Base-by-base conservation (phyloP, 805 yeast genomes). In the Nakazawaea pomicola region DNA sequence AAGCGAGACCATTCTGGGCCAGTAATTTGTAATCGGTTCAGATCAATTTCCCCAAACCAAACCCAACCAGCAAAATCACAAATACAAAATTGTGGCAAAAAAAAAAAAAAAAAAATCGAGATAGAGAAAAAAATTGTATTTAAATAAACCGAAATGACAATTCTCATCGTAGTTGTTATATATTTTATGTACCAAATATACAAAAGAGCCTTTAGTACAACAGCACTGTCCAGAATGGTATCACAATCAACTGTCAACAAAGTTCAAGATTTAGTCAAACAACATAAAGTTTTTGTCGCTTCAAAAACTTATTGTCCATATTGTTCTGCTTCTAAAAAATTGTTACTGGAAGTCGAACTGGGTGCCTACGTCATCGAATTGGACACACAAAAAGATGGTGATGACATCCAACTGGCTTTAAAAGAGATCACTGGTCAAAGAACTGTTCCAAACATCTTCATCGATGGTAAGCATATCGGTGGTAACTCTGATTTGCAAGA, bases 371-470 rank as follows among this genome's bases (percentile, higher is more conserved):
- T 76, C 25, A 45, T 78, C 25, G 83, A 78, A 56, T 68, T 78
- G 49, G 81, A 78, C 51, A 51, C 51, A 27, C 41, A 49, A 16
- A 45, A 64, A n/a, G 90, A 88, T 46, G 97, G 97, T 44, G 64
- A 67, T 36, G 90, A 81, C 24, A 76, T 89, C 51, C 97, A 90
- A 67, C 81, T 68, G 37, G 95, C 95, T 50, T 71, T 91, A 46
- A 61, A 59, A 40, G 78, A 83, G 58, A 62, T 88, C 46, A 85
- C 95, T 29, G 93, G 95, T 46, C 98, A 91, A 72, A 75, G 80
- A 51, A 88, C 97, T 29, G 98, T 91, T 47, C 99, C 99, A 48
- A 89, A 84, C 61, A 75, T 91, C 52, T 91, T 83, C 68, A 88
- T 91, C 60, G 80, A 72, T 36, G 96, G 96, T 46, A 74, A 90